Evolutionary conservation across 306 rosid species (phyloP), one percentile per base, ranked within the genome.

Genomic region (Abrus precatorius): DNA sequence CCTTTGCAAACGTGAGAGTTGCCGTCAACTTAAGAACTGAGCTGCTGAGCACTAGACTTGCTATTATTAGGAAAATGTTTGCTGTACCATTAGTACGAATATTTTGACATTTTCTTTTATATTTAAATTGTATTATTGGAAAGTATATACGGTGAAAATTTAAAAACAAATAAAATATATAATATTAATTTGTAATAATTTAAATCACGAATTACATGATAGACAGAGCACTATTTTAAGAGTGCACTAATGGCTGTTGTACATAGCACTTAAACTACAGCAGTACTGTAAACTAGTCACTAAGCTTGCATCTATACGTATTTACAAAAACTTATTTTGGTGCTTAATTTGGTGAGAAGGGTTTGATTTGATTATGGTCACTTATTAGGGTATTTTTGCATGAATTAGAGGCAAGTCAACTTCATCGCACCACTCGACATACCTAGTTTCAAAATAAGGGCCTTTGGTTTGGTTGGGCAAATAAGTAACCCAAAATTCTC

Each of bases 391-490:
- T 38, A 50, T 30, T 76, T 92, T 89, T n/a, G 43, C 72, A 41
- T 68, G 89, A 76, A 95, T 86, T 10, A 95, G 82, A 76, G 99
- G 99, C 92, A 95, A 84, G 84, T 95, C 99, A 83, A 95, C 99
- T 87, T 95, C 99, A 70, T 95, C 97, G 30, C 97, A 95, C 99
- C 97, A 91, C 72, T 95, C 94, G 12, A 93, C 87, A 49, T 66
- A 85, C 84, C 99, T 89, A 0, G 99, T 91, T 84, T 95, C 97
- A 80, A 55, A 78, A 75, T 83, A 85, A 3, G 91, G 84, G 54
- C 75, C 78, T 33, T 83, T 86, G 5, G 83, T 75, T 63, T 86
- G 89, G 52, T 91, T 90, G 0, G 97, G 89, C 64, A 71, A 89
- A 64, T 92, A 95, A 47, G 83, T 93, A 69, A 87, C 50, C 97